phyloP scores from a whole-genome alignment of 331 rosid genomes.

The Saraca asoca region DNA sequence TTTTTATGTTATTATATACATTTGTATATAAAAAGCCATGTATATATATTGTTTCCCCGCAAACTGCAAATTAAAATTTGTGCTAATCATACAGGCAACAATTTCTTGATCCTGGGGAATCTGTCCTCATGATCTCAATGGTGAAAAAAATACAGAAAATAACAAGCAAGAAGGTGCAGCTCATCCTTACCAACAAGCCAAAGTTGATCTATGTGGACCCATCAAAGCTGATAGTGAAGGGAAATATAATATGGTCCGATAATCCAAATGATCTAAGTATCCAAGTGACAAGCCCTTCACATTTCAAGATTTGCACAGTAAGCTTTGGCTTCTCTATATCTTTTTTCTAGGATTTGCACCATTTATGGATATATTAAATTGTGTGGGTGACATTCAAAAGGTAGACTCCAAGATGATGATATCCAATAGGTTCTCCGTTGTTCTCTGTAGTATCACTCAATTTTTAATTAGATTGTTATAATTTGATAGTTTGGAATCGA shows the following conservation, averaged over 20 bases:
- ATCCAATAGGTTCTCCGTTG: background rate
- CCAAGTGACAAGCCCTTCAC: constrained; percentile 81
- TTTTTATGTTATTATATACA: constrained; percentile 1
- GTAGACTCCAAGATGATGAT: background rate
- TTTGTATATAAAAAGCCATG: background rate
- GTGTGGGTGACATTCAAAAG: background rate
- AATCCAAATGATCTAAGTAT: constrained; percentile 84
- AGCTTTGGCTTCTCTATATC: constrained; percentile 26
- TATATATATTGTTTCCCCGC: constrained; percentile 5
- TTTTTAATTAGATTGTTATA: too few species aligned
- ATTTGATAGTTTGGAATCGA: too few species aligned
- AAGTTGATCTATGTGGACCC: constrained; percentile 96
- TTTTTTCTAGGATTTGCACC: constrained; percentile 23
- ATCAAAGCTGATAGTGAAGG: constrained; percentile 79
- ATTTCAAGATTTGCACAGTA: constrained; percentile 95
- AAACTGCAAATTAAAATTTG: constrained; percentile 3
- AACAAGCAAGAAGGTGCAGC: constrained; percentile 98
- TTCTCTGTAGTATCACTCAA: too few species aligned
- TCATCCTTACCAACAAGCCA: constrained; percentile 96
- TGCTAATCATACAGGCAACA: constrained; percentile 69
- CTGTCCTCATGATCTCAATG: constrained; percentile 93
- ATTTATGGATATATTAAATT: constrained; percentile 1
- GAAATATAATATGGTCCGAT: constrained; percentile 92
- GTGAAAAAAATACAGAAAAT: constrained; percentile 89
- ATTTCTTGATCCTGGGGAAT: constrained; percentile 94